Evolutionary conservation across 352 stramenopile genomes (phyloP).

Genomic region (Phytophthora hibernalis): DNA sequence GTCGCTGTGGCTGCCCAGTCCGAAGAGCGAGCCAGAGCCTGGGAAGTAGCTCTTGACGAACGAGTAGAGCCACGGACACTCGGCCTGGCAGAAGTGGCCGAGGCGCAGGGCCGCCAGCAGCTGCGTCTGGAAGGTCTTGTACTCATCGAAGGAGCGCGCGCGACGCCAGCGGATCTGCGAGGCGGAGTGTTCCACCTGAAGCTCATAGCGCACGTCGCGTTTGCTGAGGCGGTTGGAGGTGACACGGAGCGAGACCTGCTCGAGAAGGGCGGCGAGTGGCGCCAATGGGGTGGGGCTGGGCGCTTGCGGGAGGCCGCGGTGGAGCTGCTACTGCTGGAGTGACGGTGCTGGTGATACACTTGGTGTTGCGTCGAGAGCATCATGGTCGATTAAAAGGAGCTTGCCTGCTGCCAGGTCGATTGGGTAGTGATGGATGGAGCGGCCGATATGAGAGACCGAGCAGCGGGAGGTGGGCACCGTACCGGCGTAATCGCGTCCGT

Average conservation of each 20-base stretch:
- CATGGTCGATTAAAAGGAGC: neutral
- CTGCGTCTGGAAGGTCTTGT: constrained; percentile 27
- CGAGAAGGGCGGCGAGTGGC: constrained; percentile 10
- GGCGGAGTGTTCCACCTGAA: constrained; percentile 6
- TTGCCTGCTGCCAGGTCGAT: neutral
- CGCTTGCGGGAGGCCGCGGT: constrained; percentile 17
- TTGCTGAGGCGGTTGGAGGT: constrained; percentile 19
- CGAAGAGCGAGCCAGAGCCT: constrained; percentile 33
- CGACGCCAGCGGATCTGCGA: constrained; percentile 10
- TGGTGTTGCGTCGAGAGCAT: constrained; percentile 14
- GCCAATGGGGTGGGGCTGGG: neutral
- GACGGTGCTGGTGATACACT: constrained; percentile 11
- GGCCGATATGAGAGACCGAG: neutral
- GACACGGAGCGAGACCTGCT: constrained; percentile 27
- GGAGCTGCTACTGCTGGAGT: constrained; percentile 2
- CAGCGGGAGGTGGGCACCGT: neutral
- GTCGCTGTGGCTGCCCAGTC: constrained; percentile 26
- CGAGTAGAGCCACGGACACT: constrained; percentile 58
- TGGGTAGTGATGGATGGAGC: constrained; percentile 14
- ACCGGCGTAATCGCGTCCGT: constrained; percentile 16
- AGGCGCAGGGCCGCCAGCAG: constrained; percentile 36
- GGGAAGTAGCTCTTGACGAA: constrained; percentile 61
- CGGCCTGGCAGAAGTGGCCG: constrained; percentile 57
- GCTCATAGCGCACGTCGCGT: constrained; percentile 24
- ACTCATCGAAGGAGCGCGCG: constrained; percentile 39